phyloP scores from a whole-genome alignment of 2,329 filamentous ascomycete species.

The Aspergillus sergii region DNA sequence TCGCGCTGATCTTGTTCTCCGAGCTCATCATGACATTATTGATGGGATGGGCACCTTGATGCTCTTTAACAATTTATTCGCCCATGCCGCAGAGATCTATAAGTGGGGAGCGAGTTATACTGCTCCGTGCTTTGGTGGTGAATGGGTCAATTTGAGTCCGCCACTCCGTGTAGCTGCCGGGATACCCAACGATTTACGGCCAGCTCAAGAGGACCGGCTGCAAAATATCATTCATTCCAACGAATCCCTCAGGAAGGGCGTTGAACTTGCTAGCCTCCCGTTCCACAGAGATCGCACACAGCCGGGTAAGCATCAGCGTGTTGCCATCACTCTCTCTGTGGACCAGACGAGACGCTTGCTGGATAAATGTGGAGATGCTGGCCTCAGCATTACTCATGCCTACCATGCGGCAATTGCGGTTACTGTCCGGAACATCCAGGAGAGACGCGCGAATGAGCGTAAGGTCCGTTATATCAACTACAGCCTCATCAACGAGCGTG shows the following conservation, averaged over 20 bases:
- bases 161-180: constrained; percentile 24
- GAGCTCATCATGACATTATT: constrained; percentile 26
- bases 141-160: constrained; percentile 26
- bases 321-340: constrained; percentile 16
- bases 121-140: constrained; percentile 19
- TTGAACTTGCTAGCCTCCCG: constrained; percentile 24
- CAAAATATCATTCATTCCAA: constrained; percentile 17
- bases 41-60: constrained; percentile 27
- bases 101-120: constrained; percentile 6
- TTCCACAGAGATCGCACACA: constrained; percentile 9
- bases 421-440: constrained; percentile 21
- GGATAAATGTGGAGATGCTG: constrained; percentile 14
- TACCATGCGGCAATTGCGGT: constrained; percentile 29
- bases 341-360: constrained; percentile 19
- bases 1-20: constrained; percentile 23
- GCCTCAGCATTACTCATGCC: constrained; percentile 25
- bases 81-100: constrained; percentile 16
- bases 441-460: constrained; percentile 7
- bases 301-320: constrained; percentile 26
- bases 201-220: constrained; percentile 14
- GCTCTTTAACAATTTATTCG: constrained; percentile 24
- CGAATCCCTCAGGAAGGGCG: constrained; percentile 10
- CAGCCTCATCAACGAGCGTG: constrained; percentile 27
- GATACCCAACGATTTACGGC: constrained; percentile 13
- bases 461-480: constrained; percentile 29